Evolutionary conservation across 2,329 filamentous ascomycete species (phyloP).

Genomic region (Colletotrichum noveboracense): DNA sequence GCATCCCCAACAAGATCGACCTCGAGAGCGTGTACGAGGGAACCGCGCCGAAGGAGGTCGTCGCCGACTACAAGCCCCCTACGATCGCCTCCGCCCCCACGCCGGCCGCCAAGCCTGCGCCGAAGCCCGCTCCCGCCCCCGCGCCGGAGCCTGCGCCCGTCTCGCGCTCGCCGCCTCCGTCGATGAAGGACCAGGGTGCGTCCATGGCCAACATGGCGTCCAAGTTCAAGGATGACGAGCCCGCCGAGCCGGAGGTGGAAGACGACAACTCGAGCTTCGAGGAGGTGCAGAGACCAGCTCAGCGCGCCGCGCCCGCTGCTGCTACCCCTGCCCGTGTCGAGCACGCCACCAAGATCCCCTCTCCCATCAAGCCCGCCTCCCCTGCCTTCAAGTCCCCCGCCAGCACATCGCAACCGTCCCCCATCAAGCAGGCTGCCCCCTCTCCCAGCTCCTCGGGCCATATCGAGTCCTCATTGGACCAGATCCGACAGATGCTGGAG

Average conservation of each 20-base stretch:
- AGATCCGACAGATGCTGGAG: slow-evolving; percentile 81
- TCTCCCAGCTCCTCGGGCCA: slow-evolving; percentile 32
- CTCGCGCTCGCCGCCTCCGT: slow-evolving; percentile 59
- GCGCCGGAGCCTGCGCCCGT: slow-evolving; percentile 51
- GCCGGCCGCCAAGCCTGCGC: slow-evolving; percentile 49
- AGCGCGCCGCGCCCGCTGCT: slow-evolving; percentile 52
- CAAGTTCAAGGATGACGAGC: slow-evolving; percentile 80
- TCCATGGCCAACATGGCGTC: slow-evolving; percentile 86
- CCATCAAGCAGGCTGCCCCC: slow-evolving; percentile 25
- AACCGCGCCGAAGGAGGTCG: slow-evolving; percentile 76
- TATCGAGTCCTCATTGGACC: slow-evolving; percentile 70
- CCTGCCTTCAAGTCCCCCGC: slow-evolving; percentile 27
- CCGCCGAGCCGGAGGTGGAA: slow-evolving; percentile 62
- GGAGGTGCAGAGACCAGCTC: slow-evolving; percentile 77
- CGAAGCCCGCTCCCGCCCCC: slow-evolving; percentile 56
- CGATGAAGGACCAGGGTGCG: slow-evolving; percentile 82
- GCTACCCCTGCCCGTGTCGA: slow-evolving; percentile 38
- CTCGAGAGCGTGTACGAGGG: slow-evolving; percentile 92
- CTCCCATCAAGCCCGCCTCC: slow-evolving; percentile 46
- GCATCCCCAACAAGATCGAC: slow-evolving; percentile 87
- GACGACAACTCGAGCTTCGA: slow-evolving; percentile 85
- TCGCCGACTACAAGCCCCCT: slow-evolving; percentile 69
- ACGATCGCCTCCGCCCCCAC: slow-evolving; percentile 48
- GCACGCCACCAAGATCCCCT: slow-evolving; percentile 44
- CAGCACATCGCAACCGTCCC: slow-evolving; percentile 12